Evolutionary conservation across 2,329 filamentous ascomycete species (phyloP), one percentile per base, ranked within the genome.

Genomic region (Colletotrichum costaricense): DNA sequence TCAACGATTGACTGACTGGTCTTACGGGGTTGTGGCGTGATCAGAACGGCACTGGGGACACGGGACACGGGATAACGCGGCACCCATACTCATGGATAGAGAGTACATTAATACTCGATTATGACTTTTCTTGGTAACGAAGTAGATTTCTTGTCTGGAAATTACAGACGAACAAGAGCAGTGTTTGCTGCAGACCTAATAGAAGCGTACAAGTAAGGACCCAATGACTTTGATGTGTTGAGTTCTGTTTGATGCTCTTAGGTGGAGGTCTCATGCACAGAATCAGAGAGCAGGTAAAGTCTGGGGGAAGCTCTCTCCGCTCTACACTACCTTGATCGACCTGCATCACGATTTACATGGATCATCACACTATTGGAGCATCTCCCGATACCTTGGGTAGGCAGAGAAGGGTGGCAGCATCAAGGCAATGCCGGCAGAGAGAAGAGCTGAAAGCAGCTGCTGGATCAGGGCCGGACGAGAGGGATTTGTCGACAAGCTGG

Each of bases 101-200:
- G 66, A 59, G 59, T 63, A 72, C 54, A 69, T 60, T 64, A 72
- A 72, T 72, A 49, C 69, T 72, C 66, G 52, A 59, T 63, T n/a
- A 69, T 54, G 65, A 72, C 19, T 26, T 33, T 24, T 22, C 14
- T 42, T 16, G 38, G 38, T 42, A 42, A 42, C 14, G 38, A 42
- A 42, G 14, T 16, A 42, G 38, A 7, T 11, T 24, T 24, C 26
- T 3, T 4, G n/a, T 26, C 24, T 22, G 30, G 30, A 14, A 24
- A 24, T 19, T 57, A 52, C 55, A 56, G 22, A 42, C n/a, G 49
- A 30, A 14, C 16, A 22, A 6, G 63, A 49, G 26, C 9, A 30
- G 56, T 28, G 22, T 46, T 11, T 24, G 19, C 24, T 19, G 12
- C 24, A 26, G 57, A 22, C 4, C 5, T 24, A 24, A 30, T 16